Conservation (phyloP, 148 eudicot species). For the Nyssa sinensis region DNA sequence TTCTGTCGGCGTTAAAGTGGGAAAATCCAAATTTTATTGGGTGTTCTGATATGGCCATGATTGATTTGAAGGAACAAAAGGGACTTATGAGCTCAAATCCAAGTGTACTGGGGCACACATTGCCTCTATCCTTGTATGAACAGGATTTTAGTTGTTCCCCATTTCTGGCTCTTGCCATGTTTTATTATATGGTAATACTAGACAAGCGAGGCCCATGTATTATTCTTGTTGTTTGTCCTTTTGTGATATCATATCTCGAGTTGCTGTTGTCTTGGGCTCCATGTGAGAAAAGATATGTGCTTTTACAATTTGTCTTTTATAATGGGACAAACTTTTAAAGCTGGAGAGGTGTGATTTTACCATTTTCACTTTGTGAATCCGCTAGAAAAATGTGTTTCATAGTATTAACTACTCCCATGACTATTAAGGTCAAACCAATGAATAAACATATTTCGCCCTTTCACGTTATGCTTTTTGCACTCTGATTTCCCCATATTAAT, state of each 20-base stretch:
- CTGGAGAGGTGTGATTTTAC: not conserved
- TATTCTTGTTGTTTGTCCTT: slow-evolving; percentile 5
- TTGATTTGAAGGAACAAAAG: slow-evolving; percentile 2
- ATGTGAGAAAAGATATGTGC: not conserved
- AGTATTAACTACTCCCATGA: not conserved
- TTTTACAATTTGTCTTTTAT: not conserved
- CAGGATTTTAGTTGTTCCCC: slow-evolving; percentile 10
- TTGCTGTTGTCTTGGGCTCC: slow-evolving; percentile 8
- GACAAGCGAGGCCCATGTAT: slow-evolving; percentile 12
- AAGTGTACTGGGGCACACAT: slow-evolving; percentile 12
- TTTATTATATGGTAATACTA: not conserved
- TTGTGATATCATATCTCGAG: not conserved
- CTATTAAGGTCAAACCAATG: not conserved
- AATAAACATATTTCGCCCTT: not conserved
- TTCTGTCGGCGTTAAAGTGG: no score
- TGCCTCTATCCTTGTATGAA: not conserved
- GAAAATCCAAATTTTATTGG: not conserved
- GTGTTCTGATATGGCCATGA: not conserved
- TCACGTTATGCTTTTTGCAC: not conserved
- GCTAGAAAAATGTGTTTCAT: slow-evolving; percentile 3
- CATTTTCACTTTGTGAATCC: not conserved
- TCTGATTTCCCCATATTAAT: not conserved
- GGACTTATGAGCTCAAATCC: not conserved
- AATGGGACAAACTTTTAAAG: slow-evolving; percentile 3
- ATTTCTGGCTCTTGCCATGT: not conserved